Evolutionary conservation across 2,329 filamentous ascomycete species (phyloP), one percentile per base, ranked within the genome.

Genomic region (Talaromyces sp.): DNA sequence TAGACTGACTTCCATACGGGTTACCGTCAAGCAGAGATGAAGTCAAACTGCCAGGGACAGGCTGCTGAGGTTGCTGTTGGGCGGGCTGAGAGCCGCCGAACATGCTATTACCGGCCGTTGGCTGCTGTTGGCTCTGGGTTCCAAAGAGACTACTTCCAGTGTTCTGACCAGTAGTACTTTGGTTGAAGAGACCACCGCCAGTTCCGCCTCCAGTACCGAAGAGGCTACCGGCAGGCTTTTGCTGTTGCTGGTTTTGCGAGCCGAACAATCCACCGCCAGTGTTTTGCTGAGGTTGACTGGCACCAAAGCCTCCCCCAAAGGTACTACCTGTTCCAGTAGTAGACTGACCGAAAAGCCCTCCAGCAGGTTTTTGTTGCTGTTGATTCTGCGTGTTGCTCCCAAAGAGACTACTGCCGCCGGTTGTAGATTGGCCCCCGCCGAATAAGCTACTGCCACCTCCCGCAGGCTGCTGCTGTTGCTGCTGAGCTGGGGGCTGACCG

Each of bases 1-100:
- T 82, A 1, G 91, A 90, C 41, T 90, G 85, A 48, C 90, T 91
- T 36, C 94, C 94, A 67, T 96, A 99, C 0, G 95, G 93, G 47
- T 89, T 91, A n/a, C 86, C 81, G 59, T 93, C 91, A 54, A 86
- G 86, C 51, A 95, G 83, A 55, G 90, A 94, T 4, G 91, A 87
- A 30, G 88, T 91, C 53, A 96, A 77, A 16, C 74, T 72, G 47
- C 71, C 68, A 46, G 73, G 66, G 8, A 66, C 68, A 39, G 74
- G 73, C 47, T 77, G 74, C 40, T 77, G 75, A 46, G 68, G 70
- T 36, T 67, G 75, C 48, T 70, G 72, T 22, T 65, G 77, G 54
- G 79, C 80, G 51, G 78, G 77, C 58, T 80, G 79, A 6, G 76
- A 77, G 44, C 68, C 71, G n/a, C 83, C 82, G 58, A 85, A 85